Base-by-base conservation (phyloP, 495 filamentous ascomycete genomes). In the Rhizodiscina lignyota region DNA sequence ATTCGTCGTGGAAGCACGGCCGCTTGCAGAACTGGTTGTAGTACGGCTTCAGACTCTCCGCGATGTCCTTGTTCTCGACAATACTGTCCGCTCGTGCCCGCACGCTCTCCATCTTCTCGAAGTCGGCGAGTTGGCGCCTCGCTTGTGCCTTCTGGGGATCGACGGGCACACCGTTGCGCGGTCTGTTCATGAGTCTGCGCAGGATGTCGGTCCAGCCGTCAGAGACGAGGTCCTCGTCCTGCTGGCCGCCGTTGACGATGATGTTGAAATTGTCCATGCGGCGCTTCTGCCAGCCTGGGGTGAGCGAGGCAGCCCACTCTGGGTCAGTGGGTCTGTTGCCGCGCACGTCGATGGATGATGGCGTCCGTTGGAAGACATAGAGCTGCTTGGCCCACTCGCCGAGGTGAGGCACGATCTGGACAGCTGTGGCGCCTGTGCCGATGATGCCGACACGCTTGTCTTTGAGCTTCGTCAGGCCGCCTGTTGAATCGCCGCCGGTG, bases 361-460 rank as follows among this genome's bases (percentile, higher is more conserved):
- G 44, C 11, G 44, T 47, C 0, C 40, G 40, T 23, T 47, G 44
- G 18, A 47, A 43, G 10, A 47, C 44, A 26, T 39, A 47, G 1
- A 47, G 30, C 29, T 47, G 12, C 29, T 42, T 43, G 11, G 36
- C 44, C 15, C 21, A 32, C 28, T 39, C 32, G 5, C 30, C 32
- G 1, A 47, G 23, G 23, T 47, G 39, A 4, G 44, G 44, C 5
- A 47, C 32, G 13, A 40, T 35, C 23, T 47, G 44, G 1, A 47
- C 33, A 5, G 44, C 31, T 1, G 44, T 43, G 16, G 40, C 44
- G 15, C 44, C 44, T 3, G 44, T 47, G 11, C 44, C 44, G 23
- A 47, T 37, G 36, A 48, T 40, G 12, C 41, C 45, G 8, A 46
- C 20, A 2, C 39, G 35, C 31, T 49, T 49, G 18, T 39, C 46